These are phyloP conservation scores for Komagataella populi DNA, from an alignment of 805 yeast species.

Conservation along the genomic window DNA sequence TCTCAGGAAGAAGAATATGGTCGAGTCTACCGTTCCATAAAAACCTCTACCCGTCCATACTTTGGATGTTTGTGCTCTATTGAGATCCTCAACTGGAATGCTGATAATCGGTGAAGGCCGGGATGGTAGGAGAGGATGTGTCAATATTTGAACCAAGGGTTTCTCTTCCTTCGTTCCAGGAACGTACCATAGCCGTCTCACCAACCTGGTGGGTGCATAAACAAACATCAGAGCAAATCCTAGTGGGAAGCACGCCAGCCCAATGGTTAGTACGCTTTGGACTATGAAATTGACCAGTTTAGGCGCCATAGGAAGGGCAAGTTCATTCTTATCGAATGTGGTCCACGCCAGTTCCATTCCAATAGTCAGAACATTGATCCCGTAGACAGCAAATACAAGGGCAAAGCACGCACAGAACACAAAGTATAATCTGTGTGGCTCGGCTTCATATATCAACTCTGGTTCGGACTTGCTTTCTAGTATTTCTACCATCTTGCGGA, in stretches of 20 bases:
- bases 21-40: slow-evolving; percentile 68
- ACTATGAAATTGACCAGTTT: slow-evolving; percentile 10
- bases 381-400: slow-evolving; percentile 55
- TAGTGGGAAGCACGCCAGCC: slow-evolving; percentile 27
- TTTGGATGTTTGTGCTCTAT: slow-evolving; percentile 46
- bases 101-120: slow-evolving; percentile 64
- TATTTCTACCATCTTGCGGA: slow-evolving; percentile 48
- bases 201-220: slow-evolving; percentile 52
- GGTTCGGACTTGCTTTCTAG: slow-evolving; percentile 41
- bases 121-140: slow-evolving; percentile 69
- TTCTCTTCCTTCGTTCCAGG: slow-evolving; percentile 32
- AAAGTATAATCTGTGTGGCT: slow-evolving; percentile 70
- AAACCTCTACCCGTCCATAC: slow-evolving; percentile 84
- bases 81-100: slow-evolving; percentile 41
- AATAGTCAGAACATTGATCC: slow-evolving; percentile 26
- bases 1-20: slow-evolving; percentile 57
- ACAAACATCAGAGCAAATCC: slow-evolving; percentile 25
- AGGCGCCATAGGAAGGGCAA: slow-evolving; percentile 13
- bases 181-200: slow-evolving; percentile 66
- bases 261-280: slow-evolving; percentile 19
- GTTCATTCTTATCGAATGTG: slow-evolving; percentile 16
- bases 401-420: slow-evolving; percentile 57
- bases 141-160: slow-evolving; percentile 48
- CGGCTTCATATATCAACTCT: slow-evolving; percentile 71
- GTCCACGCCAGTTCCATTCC: slow-evolving; percentile 14